Conservation (phyloP, 1,139 yeast species). For the Kluyveromyces marxianus region DNA sequence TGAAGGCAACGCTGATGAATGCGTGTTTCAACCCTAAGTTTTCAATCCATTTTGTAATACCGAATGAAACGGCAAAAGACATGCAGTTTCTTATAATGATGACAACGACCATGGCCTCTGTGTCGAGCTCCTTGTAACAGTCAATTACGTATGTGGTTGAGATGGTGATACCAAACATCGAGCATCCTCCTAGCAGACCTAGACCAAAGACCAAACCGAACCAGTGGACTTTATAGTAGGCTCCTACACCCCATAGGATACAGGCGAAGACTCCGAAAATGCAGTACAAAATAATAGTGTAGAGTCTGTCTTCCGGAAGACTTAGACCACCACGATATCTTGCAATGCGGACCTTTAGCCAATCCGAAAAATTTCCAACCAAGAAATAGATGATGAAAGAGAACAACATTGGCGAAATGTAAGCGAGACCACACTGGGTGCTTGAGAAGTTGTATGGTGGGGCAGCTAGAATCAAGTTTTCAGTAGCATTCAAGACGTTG, state of each 20-base stretch:
- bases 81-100: slow-evolving; percentile 34
- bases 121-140: slow-evolving; percentile 45
- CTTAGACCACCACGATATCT: slow-evolving; percentile 33
- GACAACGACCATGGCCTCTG: slow-evolving; percentile 46
- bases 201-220: slow-evolving; percentile 46
- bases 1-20: slow-evolving; percentile 39
- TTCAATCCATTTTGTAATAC: slow-evolving; percentile 42
- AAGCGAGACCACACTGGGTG: slow-evolving; percentile 37
- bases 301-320: slow-evolving; percentile 37
- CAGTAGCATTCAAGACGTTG: slow-evolving; percentile 43
- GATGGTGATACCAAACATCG: slow-evolving; percentile 44
- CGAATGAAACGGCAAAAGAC: slow-evolving; percentile 44
- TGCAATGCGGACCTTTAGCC: slow-evolving; percentile 33
- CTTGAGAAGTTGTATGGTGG: slow-evolving; percentile 38
- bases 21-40: slow-evolving; percentile 39
- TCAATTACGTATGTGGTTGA: slow-evolving; percentile 50
- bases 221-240: slow-evolving; percentile 41
- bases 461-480: slow-evolving; percentile 35
- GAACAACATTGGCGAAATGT: slow-evolving; percentile 37
- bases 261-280: slow-evolving; percentile 35
- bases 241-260: slow-evolving; percentile 40
- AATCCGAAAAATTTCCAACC: slow-evolving; percentile 36
- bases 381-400: slow-evolving; percentile 30
- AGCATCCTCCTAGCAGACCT: slow-evolving; percentile 44
- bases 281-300: slow-evolving; percentile 33